These are phyloP conservation scores for Lentinula guzmanii DNA, from an alignment of 768 basidiomycete genomes.

Conservation along the genomic window DNA sequence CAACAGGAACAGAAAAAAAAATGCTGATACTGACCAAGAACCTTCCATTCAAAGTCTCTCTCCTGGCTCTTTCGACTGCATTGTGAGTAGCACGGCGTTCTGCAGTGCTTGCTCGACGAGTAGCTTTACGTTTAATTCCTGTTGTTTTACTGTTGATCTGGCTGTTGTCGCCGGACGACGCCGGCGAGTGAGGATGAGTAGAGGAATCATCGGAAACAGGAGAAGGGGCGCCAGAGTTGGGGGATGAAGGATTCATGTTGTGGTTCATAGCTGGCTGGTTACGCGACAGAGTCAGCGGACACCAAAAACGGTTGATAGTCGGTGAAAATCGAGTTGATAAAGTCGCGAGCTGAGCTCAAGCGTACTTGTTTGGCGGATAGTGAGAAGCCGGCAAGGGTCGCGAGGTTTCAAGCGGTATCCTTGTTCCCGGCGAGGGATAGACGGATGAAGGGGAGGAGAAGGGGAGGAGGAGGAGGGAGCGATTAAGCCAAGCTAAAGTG, in stretches of 20 bases:
- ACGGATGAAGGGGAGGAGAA: conserved; percentile 23
- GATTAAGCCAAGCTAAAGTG: conserved; percentile 10
- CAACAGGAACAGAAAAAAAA: conserved; percentile 6
- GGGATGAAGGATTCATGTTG: conserved; percentile 29
- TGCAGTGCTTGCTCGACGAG: conserved; percentile 89
- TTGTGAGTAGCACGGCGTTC: conserved; percentile 97
- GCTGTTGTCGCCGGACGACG: conserved; percentile 19
- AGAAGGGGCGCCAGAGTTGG: conserved; percentile 30
- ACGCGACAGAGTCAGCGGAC: conserved; percentile 38
- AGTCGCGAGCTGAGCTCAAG: conserved; percentile 70
- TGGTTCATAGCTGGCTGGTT: conserved; percentile 28
- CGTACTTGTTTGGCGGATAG: conserved; percentile 33
- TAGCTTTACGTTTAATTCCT: conserved; percentile 67
- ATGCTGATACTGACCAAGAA: conserved; percentile 62
- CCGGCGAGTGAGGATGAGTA: conserved; percentile 42
- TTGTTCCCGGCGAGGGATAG: conserved; percentile 35
- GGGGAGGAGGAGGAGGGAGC: conserved; percentile 24
- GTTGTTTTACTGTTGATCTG: conserved; percentile 13
- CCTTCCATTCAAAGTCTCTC: conserved; percentile 89
- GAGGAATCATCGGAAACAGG: conserved; percentile 37
- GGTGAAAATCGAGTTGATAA: conserved; percentile 26
- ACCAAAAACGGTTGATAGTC: conserved; percentile 28
- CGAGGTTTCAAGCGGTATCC: conserved; percentile 67
- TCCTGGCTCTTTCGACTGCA: conserved; percentile 88
- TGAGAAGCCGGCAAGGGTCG: conserved; percentile 89